Conservation (phyloP, 345 rosid genomes). For the Erodium maritimum region DNA sequence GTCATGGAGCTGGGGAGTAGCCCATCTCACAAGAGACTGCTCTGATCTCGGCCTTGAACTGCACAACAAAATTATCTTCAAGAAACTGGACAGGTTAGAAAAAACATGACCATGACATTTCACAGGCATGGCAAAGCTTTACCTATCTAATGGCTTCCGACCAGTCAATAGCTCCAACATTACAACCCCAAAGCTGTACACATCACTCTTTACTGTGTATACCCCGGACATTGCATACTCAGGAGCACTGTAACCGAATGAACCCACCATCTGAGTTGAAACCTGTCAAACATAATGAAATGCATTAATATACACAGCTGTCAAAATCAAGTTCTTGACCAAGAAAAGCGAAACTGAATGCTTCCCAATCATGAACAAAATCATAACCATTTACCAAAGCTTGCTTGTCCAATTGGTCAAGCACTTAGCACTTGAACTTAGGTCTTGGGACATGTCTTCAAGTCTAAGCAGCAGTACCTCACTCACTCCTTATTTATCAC, state of each 20-base stretch:
- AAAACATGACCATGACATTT: too few relatives aligned
- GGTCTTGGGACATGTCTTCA: too few relatives aligned
- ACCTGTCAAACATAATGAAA: slow-evolving; percentile 36
- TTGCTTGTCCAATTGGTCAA: too few relatives aligned
- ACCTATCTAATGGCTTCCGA: slow-evolving; percentile 97
- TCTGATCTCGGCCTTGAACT: slow-evolving; percentile 88
- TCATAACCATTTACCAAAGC: too few relatives aligned
- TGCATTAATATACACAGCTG: too few relatives aligned
- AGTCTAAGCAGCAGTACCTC: too few relatives aligned
- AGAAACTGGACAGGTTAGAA: neutral
- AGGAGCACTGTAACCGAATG: slow-evolving; percentile 98
- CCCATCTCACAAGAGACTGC: slow-evolving; percentile 99
- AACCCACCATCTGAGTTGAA: slow-evolving; percentile 85
- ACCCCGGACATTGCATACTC: slow-evolving; percentile 94
- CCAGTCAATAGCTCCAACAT: slow-evolving; percentile 97
- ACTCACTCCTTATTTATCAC: too few relatives aligned
- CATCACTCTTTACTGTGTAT: slow-evolving; percentile 94
- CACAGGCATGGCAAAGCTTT: neutral
- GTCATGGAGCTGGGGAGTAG: slow-evolving; percentile 94
- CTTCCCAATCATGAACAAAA: too few relatives aligned
- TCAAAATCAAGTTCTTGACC: too few relatives aligned
- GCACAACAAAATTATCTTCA: slow-evolving; percentile 2
- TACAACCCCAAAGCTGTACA: slow-evolving; percentile 96
- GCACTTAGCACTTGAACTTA: too few relatives aligned
- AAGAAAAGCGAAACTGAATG: too few relatives aligned